Conservation (phyloP, 805 yeast genomes). For the Zygoascus biomembranicola region DNA sequence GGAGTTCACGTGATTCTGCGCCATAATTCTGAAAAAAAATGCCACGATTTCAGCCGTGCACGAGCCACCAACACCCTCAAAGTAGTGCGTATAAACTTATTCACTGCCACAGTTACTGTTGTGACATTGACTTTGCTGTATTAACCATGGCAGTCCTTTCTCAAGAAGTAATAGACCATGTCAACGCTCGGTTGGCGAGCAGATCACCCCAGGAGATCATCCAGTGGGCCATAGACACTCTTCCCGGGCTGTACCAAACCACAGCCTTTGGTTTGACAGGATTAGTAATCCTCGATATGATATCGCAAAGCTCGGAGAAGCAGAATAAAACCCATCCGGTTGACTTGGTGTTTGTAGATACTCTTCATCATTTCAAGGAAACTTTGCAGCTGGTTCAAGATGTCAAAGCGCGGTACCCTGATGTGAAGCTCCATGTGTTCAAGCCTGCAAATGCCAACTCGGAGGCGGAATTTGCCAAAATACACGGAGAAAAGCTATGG, state of each 20-base stretch:
- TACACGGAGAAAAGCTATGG: constrained; percentile 77
- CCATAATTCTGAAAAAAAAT: neutral
- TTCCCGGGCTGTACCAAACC: constrained; percentile 79
- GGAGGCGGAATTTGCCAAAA: constrained; percentile 54
- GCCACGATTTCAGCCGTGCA: neutral
- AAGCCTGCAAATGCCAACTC: constrained; percentile 51
- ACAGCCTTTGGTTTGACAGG: constrained; percentile 96
- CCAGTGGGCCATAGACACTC: constrained; percentile 74
- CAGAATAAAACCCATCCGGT: constrained; percentile 32
- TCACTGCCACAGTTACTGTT: neutral
- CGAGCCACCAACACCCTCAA: neutral
- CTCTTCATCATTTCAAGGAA: constrained; percentile 92
- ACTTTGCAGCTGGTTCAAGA: constrained; percentile 64
- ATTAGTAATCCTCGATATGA: constrained; percentile 75
- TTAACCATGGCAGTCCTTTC: neutral
- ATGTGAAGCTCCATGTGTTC: constrained; percentile 50
- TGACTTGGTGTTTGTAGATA: constrained; percentile 80
- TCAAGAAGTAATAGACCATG: neutral
- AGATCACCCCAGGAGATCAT: constrained; percentile 64
- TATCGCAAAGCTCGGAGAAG: constrained; percentile 41
- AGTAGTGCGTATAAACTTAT: neutral
- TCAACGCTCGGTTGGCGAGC: constrained; percentile 52
- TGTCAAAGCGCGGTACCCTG: constrained; percentile 49
- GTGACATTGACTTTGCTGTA: neutral
- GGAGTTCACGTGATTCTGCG: neutral